Evolutionary conservation across 495 filamentous ascomycete genomes (phyloP).

Genomic region (Platismatia glauca): DNA sequence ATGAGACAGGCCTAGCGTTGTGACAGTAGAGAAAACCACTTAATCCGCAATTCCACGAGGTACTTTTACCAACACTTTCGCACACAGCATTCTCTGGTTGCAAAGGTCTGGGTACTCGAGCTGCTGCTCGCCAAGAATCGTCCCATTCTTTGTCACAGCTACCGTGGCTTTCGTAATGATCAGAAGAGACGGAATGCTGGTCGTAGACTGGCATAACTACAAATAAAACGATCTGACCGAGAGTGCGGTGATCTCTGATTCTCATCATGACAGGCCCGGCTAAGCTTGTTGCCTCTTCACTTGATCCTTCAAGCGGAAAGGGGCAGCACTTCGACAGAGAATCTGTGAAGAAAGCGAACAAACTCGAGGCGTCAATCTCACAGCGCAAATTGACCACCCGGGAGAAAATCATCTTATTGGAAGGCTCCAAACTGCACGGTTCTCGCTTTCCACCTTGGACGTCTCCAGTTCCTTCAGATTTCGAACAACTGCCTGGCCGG

Average conservation of each 20-base stretch:
- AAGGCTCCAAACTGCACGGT: conserved; percentile 69
- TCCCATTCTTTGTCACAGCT: neutral
- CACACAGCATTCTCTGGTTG: neutral
- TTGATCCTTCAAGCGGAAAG: neutral
- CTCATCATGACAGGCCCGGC: neutral
- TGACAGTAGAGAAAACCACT: too few species aligned
- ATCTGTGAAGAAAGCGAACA: conserved; percentile 24
- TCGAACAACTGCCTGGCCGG: conserved; percentile 32
- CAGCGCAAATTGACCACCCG: conserved; percentile 54
- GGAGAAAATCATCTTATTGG: conserved; percentile 71
- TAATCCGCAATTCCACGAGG: too few species aligned
- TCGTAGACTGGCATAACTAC: neutral
- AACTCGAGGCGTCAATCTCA: conserved; percentile 35
- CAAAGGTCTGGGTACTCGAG: neutral
- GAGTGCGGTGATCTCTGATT: neutral
- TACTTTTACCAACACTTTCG: too few species aligned
- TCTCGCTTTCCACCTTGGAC: conserved; percentile 78
- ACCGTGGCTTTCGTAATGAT: neutral
- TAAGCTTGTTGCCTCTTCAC: neutral
- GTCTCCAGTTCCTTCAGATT: conserved; percentile 39
- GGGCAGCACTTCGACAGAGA: conserved; percentile 26
- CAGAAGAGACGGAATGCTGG: neutral
- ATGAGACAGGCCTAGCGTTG: neutral
- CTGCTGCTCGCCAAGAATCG: neutral
- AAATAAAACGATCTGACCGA: neutral